phyloP scores from a whole-genome alignment of 2,329 filamentous ascomycete genomes.

The Ophiostoma perfectum region DNA sequence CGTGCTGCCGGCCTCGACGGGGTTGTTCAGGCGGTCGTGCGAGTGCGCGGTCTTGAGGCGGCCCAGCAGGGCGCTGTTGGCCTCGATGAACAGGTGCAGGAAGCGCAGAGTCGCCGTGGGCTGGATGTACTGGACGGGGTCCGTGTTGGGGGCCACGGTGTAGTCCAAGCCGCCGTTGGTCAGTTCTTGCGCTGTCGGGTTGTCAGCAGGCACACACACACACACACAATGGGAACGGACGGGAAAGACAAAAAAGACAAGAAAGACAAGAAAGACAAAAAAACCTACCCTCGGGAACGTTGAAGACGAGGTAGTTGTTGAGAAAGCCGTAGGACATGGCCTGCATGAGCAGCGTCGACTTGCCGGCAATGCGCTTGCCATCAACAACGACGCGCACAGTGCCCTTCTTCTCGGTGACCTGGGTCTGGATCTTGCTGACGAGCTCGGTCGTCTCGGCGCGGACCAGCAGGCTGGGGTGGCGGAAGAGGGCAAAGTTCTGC shows the following conservation, averaged over 20 bases:
- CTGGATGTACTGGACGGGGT: slow-evolving; percentile 65
- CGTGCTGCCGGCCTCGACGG: slow-evolving; percentile 56
- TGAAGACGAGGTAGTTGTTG: slow-evolving; percentile 83
- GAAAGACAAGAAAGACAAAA: no score
- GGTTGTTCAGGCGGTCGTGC: slow-evolving; percentile 47
- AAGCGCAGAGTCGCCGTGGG: slow-evolving; percentile 70
- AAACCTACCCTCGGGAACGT: slow-evolving; percentile 62
- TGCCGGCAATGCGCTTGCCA: slow-evolving; percentile 71
- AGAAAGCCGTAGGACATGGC: slow-evolving; percentile 74
- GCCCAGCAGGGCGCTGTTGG: slow-evolving; percentile 63
- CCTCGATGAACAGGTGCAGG: slow-evolving; percentile 64
- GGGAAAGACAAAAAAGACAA: slow-evolving; percentile 10
- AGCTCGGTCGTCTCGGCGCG: slow-evolving; percentile 72
- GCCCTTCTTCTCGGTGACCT: slow-evolving; percentile 49
- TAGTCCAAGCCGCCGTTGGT: slow-evolving; percentile 78
- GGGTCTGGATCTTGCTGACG: slow-evolving; percentile 53
- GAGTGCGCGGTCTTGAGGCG: slow-evolving; percentile 42
- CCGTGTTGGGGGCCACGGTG: slow-evolving; percentile 56
- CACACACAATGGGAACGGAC: slow-evolving; percentile 35
- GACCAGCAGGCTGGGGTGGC: slow-evolving; percentile 71
- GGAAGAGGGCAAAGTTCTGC: slow-evolving; percentile 84
- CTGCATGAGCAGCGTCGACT: slow-evolving; percentile 81
- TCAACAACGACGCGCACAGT: slow-evolving; percentile 62
- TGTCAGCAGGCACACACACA: no score
- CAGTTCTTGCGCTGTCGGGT: slow-evolving; percentile 61